These are phyloP conservation scores for Citrus hindsii DNA, from an alignment of 345 rosid species.

Conservation along the genomic window DNA sequence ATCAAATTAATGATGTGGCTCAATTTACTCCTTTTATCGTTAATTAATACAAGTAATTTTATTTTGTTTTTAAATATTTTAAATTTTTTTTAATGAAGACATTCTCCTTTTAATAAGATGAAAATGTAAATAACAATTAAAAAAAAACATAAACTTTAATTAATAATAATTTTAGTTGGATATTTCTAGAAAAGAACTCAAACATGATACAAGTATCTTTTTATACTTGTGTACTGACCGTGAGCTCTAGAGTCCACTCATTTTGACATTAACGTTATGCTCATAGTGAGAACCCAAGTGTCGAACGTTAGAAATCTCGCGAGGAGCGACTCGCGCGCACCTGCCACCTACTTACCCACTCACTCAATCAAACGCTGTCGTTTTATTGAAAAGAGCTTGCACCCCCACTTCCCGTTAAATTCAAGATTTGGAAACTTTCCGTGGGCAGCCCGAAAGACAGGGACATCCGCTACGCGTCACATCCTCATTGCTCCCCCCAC, in stretches of 20 bases:
- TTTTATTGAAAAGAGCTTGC: neutral
- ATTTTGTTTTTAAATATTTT: too few species aligned
- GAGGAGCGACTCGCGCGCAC: conserved; percentile 17
- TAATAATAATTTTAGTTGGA: too few species aligned
- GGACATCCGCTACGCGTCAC: conserved; percentile 32
- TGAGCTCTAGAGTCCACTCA: neutral
- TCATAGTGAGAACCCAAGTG: neutral
- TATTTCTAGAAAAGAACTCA: too few species aligned
- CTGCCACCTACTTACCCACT: neutral
- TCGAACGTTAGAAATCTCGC: neutral
- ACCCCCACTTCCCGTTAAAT: conserved; percentile 27
- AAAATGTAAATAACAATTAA: too few species aligned
- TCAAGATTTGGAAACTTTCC: conserved; percentile 17
- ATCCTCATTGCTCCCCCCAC: neutral
- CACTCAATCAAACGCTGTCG: conserved; percentile 21
- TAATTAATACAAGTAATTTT: too few species aligned
- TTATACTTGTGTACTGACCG: too few species aligned
- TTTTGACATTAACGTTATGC: neutral
- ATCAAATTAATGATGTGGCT: too few species aligned
- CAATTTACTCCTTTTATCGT: too few species aligned
- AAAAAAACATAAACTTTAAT: too few species aligned
- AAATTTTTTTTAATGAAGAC: too few species aligned
- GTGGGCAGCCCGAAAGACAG: conserved; percentile 4
- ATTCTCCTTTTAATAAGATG: too few species aligned
- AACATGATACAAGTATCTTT: too few species aligned